These are phyloP conservation scores for Aspergillus sclerotioniger DNA, from an alignment of 495 filamentous ascomycete genomes.

Conservation along the genomic window DNA sequence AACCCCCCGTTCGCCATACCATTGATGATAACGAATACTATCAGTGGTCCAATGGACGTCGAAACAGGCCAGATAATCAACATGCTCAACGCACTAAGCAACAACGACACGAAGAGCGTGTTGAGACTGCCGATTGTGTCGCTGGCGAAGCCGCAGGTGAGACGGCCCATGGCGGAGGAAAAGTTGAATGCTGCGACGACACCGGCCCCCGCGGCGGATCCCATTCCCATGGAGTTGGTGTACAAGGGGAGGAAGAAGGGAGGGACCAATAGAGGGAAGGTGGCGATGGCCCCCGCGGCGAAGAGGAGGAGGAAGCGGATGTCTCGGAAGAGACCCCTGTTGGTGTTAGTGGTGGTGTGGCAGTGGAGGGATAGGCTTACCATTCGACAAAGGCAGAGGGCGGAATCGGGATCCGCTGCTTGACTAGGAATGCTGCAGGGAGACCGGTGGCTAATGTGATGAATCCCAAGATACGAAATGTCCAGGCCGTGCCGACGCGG, in stretches of 20 bases:
- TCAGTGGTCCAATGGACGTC: slow-evolving; percentile 47
- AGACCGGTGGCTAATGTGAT: slow-evolving; percentile 48
- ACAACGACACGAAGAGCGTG: slow-evolving; percentile 44
- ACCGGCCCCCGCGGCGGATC: slow-evolving; percentile 48
- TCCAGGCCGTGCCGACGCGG: slow-evolving; percentile 51
- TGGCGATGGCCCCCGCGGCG: slow-evolving; percentile 53
- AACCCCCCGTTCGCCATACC: slow-evolving; percentile 57
- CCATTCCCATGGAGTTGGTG: slow-evolving; percentile 43
- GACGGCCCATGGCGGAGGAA: slow-evolving; percentile 50
- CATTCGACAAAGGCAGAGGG: slow-evolving; percentile 50
- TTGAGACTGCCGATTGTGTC: slow-evolving; percentile 54
- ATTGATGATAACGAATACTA: slow-evolving; percentile 53
- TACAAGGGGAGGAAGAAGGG: slow-evolving; percentile 58
- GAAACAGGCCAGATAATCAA: slow-evolving; percentile 58
- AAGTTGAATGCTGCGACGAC: slow-evolving; percentile 58
- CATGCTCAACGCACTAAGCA: slow-evolving; percentile 53
- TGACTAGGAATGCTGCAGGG: slow-evolving; percentile 56
- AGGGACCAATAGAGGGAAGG: slow-evolving; percentile 60
- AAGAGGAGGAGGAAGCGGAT: slow-evolving; percentile 52
- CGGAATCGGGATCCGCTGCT: slow-evolving; percentile 49
- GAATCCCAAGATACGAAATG: slow-evolving; percentile 51
- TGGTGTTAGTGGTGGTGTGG: neutral
- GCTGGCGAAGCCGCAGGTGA: slow-evolving; percentile 48
- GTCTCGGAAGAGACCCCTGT: slow-evolving; percentile 50
- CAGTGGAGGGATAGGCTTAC: slow-evolving; percentile 17